Evolutionary conservation across 495 filamentous ascomycete species (phyloP).

Genomic region (Haplographium delicatum): DNA sequence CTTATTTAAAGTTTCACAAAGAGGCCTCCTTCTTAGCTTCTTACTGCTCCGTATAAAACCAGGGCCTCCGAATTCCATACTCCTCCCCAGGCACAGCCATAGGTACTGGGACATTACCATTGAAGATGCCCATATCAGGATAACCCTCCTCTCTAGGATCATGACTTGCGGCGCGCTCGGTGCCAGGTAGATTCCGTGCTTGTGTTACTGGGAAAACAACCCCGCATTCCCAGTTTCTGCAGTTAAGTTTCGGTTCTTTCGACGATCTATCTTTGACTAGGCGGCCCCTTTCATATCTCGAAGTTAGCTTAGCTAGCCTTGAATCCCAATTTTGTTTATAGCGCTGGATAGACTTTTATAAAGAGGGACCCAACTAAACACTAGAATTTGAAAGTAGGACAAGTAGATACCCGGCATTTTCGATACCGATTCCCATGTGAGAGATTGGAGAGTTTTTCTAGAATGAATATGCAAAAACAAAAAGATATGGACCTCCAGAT

Average conservation of each 20-base stretch:
- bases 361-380: not conserved
- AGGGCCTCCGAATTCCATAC: conserved; percentile 48
- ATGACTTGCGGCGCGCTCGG: not conserved
- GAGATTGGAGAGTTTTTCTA: not conserved
- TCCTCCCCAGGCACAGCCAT: conserved; percentile 56
- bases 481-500: not conserved
- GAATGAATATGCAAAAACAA: not conserved
- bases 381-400: not conserved
- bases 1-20: not conserved
- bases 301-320: conserved; percentile 1
- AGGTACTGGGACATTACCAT: conserved; percentile 58
- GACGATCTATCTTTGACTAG: conserved; percentile 60
- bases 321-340: not conserved
- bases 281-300: conserved; percentile 52
- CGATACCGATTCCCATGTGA: not conserved
- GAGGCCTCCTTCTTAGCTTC: not conserved
- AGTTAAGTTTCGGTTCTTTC: conserved; percentile 66
- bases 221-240: conserved; percentile 95
- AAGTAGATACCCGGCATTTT: not conserved
- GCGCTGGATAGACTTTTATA: not conserved
- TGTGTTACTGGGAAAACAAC: conserved; percentile 57
- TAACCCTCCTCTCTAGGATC: conserved; percentile 11
- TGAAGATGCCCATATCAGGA: conserved; percentile 48
- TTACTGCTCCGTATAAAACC: conserved; percentile 40
- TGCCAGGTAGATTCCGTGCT: not conserved